Evolutionary conservation across 2,329 filamentous ascomycete genomes (phyloP), one percentile per base, ranked within the genome.

Genomic region (Fusarium anguioides): DNA sequence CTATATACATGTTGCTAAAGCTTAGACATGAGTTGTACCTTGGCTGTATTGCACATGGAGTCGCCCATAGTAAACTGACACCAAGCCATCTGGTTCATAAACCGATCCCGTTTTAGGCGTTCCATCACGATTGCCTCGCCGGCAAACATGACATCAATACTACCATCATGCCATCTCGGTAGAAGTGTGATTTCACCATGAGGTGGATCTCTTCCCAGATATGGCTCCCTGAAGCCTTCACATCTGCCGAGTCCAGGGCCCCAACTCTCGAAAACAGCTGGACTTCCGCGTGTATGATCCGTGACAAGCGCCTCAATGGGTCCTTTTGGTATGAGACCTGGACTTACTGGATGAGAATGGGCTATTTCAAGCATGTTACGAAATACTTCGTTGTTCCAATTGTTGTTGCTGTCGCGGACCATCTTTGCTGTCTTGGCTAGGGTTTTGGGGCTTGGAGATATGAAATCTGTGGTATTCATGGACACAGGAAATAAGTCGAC

Each of bases 111-210:
- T 15, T 20, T 57, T 9, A 60, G 6, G 14, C 57, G 52, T 3
- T 45, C 14, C 45, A 60, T 33, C 10, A 60, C 57, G 10, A 60
- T 37, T 18, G 39, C 39, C 23, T 60, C 57, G 15, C 57, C 57
- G n/a, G 57, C 31, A 20, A 60, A 49, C 44, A 60, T 57, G 8
- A 60, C 37, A 17, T 41, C 36, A 6, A 60, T 45, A 21, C 37
- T 4, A 4, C 57, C 57, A 36, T 60, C 29, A 12, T 26, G 18
- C 37, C 57, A 57, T 21, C 24, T 20, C 4, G 57, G 52, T 5
- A 60, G 14, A 4, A 60, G 44, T n/a, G 57, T 60, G 20, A 60
- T 57, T 15, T 60, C 57, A 4, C 57, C 57, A 17, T 24, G 24
- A 17, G 57, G 57, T 5, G 57, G 57, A 10, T 39, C 26, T 5